Conservation (phyloP, 805 yeast species). For the Wickerhamomyces rabaulensis region DNA sequence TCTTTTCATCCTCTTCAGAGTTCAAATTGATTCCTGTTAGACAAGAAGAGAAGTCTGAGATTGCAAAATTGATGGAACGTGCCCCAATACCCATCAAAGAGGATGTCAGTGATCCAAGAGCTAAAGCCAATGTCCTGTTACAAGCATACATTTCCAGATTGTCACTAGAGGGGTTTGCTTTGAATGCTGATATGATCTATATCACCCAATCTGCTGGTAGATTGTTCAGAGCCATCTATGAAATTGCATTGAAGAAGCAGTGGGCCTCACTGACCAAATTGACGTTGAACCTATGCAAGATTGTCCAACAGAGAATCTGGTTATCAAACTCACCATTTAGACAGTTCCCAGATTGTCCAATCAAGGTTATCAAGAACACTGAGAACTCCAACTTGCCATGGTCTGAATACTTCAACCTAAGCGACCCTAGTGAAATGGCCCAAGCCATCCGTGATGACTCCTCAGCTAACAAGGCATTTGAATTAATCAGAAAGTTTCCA, state of each 20-base stretch:
- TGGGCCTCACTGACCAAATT: slow-evolving; percentile 65
- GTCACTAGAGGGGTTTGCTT: slow-evolving; percentile 78
- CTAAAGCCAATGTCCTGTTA: slow-evolving; percentile 73
- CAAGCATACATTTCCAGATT: slow-evolving; percentile 85
- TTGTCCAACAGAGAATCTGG: slow-evolving; percentile 85
- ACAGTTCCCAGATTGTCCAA: slow-evolving; percentile 71
- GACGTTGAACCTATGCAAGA: slow-evolving; percentile 63
- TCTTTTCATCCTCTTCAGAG: slow-evolving; percentile 80
- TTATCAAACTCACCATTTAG: slow-evolving; percentile 77
- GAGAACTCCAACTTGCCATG: slow-evolving; percentile 85
- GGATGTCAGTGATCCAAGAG: slow-evolving; percentile 57
- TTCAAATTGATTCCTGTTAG: slow-evolving; percentile 80
- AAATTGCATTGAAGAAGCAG: slow-evolving; percentile 60
- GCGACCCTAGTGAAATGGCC: slow-evolving; percentile 70
- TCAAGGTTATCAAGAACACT: slow-evolving; percentile 61
- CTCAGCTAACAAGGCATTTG: slow-evolving; percentile 53
- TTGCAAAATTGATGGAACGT: slow-evolving; percentile 58
- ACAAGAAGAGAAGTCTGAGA: slow-evolving; percentile 77
- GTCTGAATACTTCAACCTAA: slow-evolving; percentile 63
- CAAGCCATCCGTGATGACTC: slow-evolving; percentile 73
- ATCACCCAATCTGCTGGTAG: slow-evolving; percentile 93
- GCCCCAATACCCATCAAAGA: slow-evolving; percentile 89
- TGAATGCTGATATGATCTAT: slow-evolving; percentile 89
- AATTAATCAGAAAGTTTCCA: slow-evolving; percentile 70
- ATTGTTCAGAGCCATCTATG: slow-evolving; percentile 77